A percentile compares a stretch with the other conserved stretches of the same genome.
Evolutionary conservation across 805 yeast genomes (phyloP).

Genomic region (Ogataea trehalophila): DNA sequence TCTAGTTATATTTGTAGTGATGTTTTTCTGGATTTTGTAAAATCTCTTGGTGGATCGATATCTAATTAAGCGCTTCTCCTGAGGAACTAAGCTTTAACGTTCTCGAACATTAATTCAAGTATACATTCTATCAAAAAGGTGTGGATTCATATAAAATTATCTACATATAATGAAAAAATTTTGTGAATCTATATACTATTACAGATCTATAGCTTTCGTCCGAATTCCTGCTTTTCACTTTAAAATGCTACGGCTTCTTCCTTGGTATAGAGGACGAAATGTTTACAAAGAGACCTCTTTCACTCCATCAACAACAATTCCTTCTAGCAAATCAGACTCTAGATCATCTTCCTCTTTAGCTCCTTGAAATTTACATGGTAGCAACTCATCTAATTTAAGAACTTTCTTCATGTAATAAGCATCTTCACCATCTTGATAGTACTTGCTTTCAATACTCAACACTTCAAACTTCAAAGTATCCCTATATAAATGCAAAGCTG

Average conservation of each 20-base stretch:
- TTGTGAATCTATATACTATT: no score
- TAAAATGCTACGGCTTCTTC: not conserved
- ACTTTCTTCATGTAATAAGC: conserved; percentile 91
- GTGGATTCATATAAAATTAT: no score
- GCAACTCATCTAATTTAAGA: conserved; percentile 52
- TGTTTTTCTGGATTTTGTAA: no score
- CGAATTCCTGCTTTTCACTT: not conserved
- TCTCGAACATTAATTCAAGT: no score
- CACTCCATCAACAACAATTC: conserved; percentile 13
- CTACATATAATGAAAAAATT: no score
- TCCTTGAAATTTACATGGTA: conserved; percentile 53
- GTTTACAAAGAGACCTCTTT: conserved; percentile 4
- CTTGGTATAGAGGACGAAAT: not conserved
- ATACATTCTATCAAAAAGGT: no score
- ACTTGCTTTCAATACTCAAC: conserved; percentile 74
- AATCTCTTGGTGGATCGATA: no score
- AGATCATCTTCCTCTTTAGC: conserved; percentile 53
- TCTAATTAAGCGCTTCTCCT: no score
- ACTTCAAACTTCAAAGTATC: conserved; percentile 84
- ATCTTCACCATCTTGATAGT: conserved; percentile 96
- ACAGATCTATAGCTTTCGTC: no score
- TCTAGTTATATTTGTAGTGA: not conserved
- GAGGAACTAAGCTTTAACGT: no score
- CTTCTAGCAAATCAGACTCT: conserved; percentile 40
- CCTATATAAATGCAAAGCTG: conserved; percentile 87